A percentile compares a stretch with the other conserved stretches of the same genome.
Evolutionary conservation across 164 flowering plant species (phyloP).

Genomic region (Liquidambar formosana): DNA sequence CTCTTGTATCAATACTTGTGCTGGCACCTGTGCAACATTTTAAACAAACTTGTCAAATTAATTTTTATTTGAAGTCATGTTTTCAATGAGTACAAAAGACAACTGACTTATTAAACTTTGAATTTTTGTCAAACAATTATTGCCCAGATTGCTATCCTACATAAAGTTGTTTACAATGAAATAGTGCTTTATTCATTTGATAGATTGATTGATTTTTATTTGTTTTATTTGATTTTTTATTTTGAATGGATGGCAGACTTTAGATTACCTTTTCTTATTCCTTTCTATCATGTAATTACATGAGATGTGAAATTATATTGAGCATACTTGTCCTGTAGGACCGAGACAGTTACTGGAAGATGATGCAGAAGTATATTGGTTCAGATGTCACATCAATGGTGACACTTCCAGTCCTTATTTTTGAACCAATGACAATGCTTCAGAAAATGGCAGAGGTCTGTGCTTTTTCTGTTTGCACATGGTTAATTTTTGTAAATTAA

Average conservation of each 20-base stretch:
- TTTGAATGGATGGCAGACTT: background rate
- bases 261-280: background rate
- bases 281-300: background rate
- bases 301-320: background rate
- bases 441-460: conserved; percentile 93
- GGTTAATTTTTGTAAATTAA: background rate
- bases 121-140: no score
- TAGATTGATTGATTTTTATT: no score
- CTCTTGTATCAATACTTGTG: no score
- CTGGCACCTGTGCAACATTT: no score
- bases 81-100: background rate
- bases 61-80: background rate
- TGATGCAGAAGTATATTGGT: conserved; percentile 88
- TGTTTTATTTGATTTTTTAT: background rate
- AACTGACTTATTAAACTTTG: background rate
- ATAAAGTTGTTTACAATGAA: background rate
- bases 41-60: no score
- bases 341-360: conserved; percentile 77
- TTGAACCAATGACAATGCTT: conserved; percentile 91
- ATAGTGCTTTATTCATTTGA: background rate
- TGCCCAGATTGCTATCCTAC: background rate
- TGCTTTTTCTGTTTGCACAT: conserved; percentile 2
- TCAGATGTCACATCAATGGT: conserved; percentile 90
- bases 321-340: conserved; percentile 37
- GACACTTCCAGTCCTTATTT: conserved; percentile 83